Evolutionary conservation across 2,329 filamentous ascomycete species (phyloP).

Genomic region (Emergomyces orientalis): DNA sequence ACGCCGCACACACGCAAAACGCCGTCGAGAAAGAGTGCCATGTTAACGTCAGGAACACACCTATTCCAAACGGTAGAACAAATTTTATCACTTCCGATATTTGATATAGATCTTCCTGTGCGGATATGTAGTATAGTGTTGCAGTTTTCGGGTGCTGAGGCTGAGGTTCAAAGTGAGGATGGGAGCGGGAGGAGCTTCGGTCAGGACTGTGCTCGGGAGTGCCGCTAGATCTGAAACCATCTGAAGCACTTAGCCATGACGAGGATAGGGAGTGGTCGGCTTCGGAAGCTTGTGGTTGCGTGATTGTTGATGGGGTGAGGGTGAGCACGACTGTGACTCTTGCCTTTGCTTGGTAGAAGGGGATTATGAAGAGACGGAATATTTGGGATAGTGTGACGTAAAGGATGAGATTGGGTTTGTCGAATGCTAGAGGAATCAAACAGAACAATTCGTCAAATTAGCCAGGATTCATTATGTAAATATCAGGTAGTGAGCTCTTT

Average conservation of each 20-base stretch:
- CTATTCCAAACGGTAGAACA: slow-evolving; percentile 51
- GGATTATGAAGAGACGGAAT: slow-evolving; percentile 68
- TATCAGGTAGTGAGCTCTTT: slow-evolving; percentile 8
- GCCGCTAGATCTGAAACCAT: neutral
- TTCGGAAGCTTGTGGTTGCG: slow-evolving; percentile 47
- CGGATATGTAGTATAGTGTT: slow-evolving; percentile 58
- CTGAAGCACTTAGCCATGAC: neutral
- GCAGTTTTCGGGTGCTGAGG: slow-evolving; percentile 17
- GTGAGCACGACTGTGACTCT: slow-evolving; percentile 59
- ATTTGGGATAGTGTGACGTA: slow-evolving; percentile 66
- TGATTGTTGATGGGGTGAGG: slow-evolving; percentile 48
- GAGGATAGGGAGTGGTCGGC: slow-evolving; percentile 11
- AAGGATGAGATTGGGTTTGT: slow-evolving; percentile 55
- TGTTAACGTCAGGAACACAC: slow-evolving; percentile 46
- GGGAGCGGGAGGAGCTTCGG: slow-evolving; percentile 1
- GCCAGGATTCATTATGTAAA: neutral
- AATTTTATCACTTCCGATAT: slow-evolving; percentile 67
- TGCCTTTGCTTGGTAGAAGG: slow-evolving; percentile 61
- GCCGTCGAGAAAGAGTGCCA: slow-evolving; percentile 58
- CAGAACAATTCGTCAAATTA: slow-evolving; percentile 5
- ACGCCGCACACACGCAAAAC: slow-evolving; percentile 53
- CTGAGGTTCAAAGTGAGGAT: slow-evolving; percentile 14
- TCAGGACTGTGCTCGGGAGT: neutral
- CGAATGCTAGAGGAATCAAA: slow-evolving; percentile 51
- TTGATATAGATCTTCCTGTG: slow-evolving; percentile 77